Evolutionary conservation across 2,329 filamentous ascomycete genomes (phyloP).

Genomic region (Colletotrichum sp.): DNA sequence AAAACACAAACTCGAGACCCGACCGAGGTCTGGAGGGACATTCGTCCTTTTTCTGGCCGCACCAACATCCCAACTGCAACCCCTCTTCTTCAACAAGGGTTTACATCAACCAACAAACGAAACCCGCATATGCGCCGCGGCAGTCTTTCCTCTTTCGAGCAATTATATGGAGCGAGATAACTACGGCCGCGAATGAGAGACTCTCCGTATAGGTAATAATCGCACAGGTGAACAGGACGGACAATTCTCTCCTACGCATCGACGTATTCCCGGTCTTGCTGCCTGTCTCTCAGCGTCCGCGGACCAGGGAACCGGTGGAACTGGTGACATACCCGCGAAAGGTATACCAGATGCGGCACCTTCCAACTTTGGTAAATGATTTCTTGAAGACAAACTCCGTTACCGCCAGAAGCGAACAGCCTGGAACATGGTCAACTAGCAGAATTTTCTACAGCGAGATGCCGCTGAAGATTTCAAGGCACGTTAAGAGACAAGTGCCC

Average conservation of each 20-base stretch:
- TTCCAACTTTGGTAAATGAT: background rate
- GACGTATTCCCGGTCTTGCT: background rate
- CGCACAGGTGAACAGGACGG: background rate
- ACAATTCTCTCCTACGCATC: background rate
- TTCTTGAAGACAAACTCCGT: background rate
- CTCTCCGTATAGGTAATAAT: background rate
- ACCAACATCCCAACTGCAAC: background rate
- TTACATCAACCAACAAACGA: background rate
- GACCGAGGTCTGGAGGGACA: background rate
- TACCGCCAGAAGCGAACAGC: background rate
- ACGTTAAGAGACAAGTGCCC: too few species aligned
- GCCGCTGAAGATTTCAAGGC: too few species aligned
- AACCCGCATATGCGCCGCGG: background rate
- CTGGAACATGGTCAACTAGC: background rate
- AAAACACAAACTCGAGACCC: background rate
- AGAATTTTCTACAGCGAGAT: too few species aligned
- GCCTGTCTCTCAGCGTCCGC: background rate
- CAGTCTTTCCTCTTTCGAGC: background rate
- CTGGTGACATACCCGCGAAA: background rate
- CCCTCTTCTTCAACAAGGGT: background rate
- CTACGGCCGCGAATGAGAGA: background rate
- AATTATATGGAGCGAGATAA: background rate
- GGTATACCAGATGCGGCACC: background rate
- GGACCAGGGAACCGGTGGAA: background rate
- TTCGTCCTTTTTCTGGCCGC: background rate